These are phyloP conservation scores for Hymenochaete sp. DNA, from an alignment of 1,284 basidiomycete genomes.

Conservation along the genomic window DNA sequence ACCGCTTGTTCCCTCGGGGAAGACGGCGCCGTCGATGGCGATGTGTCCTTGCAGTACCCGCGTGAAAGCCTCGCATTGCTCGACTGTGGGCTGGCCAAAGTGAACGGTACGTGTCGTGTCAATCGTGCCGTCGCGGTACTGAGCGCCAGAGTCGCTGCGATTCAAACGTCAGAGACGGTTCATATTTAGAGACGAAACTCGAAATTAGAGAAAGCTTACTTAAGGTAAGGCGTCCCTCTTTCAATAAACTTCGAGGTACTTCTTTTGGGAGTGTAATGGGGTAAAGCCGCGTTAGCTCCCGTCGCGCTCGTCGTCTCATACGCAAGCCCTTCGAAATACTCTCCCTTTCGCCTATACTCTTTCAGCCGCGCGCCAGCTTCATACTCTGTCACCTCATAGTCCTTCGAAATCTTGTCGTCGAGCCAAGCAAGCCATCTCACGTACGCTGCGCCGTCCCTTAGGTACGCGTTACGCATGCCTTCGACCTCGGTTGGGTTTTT, in stretches of 20 bases:
- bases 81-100: constrained; percentile 69
- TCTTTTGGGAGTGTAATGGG: constrained; percentile 84
- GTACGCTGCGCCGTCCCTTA: constrained; percentile 88
- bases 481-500: constrained; percentile 85
- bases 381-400: constrained; percentile 84
- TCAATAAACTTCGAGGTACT: constrained; percentile 67
- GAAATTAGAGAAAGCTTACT: constrained; percentile 41
- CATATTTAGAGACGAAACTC: neutral
- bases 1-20: constrained; percentile 83
- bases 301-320: constrained; percentile 92
- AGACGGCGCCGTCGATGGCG: constrained; percentile 81
- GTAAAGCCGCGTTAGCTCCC: constrained; percentile 87
- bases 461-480: constrained; percentile 77
- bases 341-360: constrained; percentile 66
- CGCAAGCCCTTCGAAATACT: constrained; percentile 80
- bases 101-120: constrained; percentile 89
- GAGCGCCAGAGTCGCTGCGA: constrained; percentile 77
- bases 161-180: neutral
- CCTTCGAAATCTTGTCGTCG: constrained; percentile 68
- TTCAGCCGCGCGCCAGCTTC: constrained; percentile 82
- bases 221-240: constrained; percentile 77
- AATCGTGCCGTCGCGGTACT: constrained; percentile 86
- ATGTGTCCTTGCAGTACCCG: constrained; percentile 96
- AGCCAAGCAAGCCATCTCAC: constrained; percentile 90
- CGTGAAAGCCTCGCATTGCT: constrained; percentile 88